These are phyloP conservation scores for Parietaria judaica DNA, from an alignment of 306 rosid species.

Conservation along the genomic window DNA sequence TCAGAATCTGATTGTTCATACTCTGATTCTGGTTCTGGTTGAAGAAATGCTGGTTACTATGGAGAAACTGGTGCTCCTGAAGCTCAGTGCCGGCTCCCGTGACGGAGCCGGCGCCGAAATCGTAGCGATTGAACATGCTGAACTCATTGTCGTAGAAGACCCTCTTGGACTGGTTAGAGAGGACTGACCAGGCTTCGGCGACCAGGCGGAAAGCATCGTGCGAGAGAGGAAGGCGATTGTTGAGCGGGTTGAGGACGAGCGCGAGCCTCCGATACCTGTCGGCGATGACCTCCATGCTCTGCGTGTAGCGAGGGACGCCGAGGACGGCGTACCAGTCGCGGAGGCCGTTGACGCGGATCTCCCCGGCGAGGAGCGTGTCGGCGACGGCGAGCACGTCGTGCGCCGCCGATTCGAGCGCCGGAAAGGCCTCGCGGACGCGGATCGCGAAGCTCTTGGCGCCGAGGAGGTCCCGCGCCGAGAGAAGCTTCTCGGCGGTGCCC, in stretches of 20 bases:
- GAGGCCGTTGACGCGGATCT: constrained; percentile 48
- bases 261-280: constrained; percentile 69
- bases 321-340: constrained; percentile 61
- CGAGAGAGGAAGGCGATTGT: constrained; percentile 48
- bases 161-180: constrained; percentile 52
- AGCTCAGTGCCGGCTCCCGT: constrained; percentile 24
- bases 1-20: background rate
- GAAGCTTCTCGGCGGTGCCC: constrained; percentile 65
- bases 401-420: constrained; percentile 45
- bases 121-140: constrained; percentile 25
- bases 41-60: constrained; percentile 13
- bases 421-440: constrained; percentile 82
- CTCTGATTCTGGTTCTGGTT: background rate
- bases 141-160: constrained; percentile 52
- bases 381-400: constrained; percentile 62
- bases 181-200: constrained; percentile 72
- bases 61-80: constrained; percentile 17
- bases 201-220: constrained; percentile 62
- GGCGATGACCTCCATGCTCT: constrained; percentile 60
- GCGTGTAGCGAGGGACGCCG: constrained; percentile 51
- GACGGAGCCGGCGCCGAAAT: constrained; percentile 14
- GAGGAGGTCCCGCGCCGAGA: constrained; percentile 62
- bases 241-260: constrained; percentile 52
- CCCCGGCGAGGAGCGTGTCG: constrained; percentile 65
- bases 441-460: constrained; percentile 77